A percentile compares a stretch with the other conserved stretches of the same genome.
Conservation (phyloP, 1,284 basidiomycete genomes). For the Trametes polyzona region DNA sequence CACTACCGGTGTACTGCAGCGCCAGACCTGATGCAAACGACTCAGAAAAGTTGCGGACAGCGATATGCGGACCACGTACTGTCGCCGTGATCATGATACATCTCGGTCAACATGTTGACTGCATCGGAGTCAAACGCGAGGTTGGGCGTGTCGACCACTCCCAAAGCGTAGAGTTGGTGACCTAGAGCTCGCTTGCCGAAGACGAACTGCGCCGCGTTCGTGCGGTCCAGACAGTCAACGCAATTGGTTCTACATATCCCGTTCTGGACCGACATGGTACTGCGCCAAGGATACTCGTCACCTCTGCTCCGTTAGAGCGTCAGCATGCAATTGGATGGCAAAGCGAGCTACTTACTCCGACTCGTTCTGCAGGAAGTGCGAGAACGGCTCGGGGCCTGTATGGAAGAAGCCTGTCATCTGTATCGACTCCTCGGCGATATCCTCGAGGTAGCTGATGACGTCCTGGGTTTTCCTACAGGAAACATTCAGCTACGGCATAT, state of each 20-base stretch:
- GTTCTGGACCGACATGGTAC: conserved; percentile 82
- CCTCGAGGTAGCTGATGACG: conserved; percentile 94
- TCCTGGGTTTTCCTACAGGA: conserved; percentile 84
- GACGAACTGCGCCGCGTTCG: conserved; percentile 97
- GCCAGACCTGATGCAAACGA: conserved; percentile 73
- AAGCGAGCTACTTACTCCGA: conserved; percentile 41
- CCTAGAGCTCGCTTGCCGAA: conserved; percentile 96
- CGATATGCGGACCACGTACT: conserved; percentile 51
- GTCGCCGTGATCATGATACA: conserved; percentile 98
- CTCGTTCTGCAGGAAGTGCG: conserved; percentile 61
- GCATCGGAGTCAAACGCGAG: conserved; percentile 95
- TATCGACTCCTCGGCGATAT: conserved; percentile 93
- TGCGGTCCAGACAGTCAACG: conserved; percentile 96
- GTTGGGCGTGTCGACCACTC: conserved; percentile 83
- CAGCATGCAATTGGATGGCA: conserved; percentile 29
- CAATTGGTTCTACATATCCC: conserved; percentile 92
- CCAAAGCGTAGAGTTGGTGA: conserved; percentile 95
- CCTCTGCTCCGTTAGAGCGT: too few relatives aligned
- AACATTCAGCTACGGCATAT: background rate
- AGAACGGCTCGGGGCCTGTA: conserved; percentile 77
- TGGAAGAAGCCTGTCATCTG: conserved; percentile 96
- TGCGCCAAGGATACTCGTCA: conserved; percentile 52
- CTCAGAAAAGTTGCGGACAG: background rate
- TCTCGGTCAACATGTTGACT: conserved; percentile 96
- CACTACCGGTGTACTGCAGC: conserved; percentile 95